These are phyloP conservation scores for Calonectria hawksworthii DNA, from an alignment of 2,329 filamentous ascomycete species.

Conservation along the genomic window DNA sequence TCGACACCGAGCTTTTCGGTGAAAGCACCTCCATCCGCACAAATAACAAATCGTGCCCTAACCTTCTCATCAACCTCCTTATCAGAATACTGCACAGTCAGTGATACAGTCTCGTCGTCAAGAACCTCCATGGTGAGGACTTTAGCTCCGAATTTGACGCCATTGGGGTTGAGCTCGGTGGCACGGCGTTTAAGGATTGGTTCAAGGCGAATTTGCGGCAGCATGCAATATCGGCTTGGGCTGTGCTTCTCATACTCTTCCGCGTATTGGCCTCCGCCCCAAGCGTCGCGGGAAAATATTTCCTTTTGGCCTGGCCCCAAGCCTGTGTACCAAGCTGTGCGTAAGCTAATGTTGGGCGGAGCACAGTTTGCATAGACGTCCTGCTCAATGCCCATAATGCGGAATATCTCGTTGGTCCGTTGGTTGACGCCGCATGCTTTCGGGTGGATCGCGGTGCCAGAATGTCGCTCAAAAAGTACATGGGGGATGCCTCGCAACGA, in stretches of 20 bases:
- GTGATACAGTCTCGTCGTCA: not conserved
- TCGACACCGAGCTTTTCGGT: not conserved
- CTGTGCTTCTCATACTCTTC: conserved; percentile 11
- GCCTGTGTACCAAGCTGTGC: conserved; percentile 12
- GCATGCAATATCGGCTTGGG: conserved; percentile 1
- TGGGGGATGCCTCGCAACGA: conserved; percentile 9
- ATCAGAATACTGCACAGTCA: not conserved
- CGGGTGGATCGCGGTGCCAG: conserved; percentile 9
- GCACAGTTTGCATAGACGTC: conserved; percentile 2
- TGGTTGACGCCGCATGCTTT: conserved; percentile 19
- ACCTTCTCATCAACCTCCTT: not conserved
- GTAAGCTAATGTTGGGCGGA: not conserved
- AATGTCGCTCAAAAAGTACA: conserved; percentile 11
- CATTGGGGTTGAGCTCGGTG: conserved; percentile 3
- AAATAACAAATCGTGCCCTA: conserved; percentile 12
- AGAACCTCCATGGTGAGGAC: not conserved
- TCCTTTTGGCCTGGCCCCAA: conserved; percentile 3
- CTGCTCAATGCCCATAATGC: conserved; percentile 15
- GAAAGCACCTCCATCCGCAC: conserved; percentile 15
- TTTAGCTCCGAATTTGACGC: not conserved
- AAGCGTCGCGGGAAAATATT: conserved; percentile 16
- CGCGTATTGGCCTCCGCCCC: conserved; percentile 2
- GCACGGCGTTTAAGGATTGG: conserved; percentile 15
- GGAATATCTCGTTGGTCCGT: conserved; percentile 15
- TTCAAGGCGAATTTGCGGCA: conserved; percentile 14